Conservation (phyloP, 495 filamentous ascomycete genomes). For the Podospora appendiculata region DNA sequence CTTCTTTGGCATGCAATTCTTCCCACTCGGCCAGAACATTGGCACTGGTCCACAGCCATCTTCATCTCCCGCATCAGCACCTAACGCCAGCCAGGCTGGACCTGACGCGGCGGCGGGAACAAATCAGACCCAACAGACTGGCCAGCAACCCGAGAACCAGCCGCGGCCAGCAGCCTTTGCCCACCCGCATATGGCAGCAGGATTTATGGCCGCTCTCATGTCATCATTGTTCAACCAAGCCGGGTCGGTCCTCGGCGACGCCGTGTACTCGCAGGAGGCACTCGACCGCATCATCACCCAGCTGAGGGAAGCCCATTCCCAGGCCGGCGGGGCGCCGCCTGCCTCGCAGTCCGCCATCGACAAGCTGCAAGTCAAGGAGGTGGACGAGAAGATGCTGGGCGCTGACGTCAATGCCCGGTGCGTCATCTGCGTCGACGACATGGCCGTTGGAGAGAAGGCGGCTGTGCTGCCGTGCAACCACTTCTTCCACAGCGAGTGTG, state of each 20-base stretch:
- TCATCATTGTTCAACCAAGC: constrained; percentile 46
- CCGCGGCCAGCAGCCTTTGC: background rate
- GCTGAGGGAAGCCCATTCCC: constrained; percentile 69
- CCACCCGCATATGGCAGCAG: background rate
- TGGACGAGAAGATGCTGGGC: constrained; percentile 54
- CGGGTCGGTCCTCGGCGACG: constrained; percentile 56
- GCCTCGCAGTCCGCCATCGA: constrained; percentile 67
- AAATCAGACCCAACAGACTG: background rate
- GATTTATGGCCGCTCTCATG: constrained; percentile 19
- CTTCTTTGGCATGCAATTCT: no score
- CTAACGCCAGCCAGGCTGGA: no score
- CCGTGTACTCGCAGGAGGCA: constrained; percentile 80
- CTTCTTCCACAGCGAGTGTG: constrained; percentile 77
- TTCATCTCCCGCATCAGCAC: no score
- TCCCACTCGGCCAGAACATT: no score
- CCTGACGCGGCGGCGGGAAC: no score
- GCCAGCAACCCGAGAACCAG: background rate
- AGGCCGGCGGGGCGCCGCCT: constrained; percentile 69
- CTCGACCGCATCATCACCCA: constrained; percentile 79
- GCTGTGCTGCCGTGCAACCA: constrained; percentile 76
- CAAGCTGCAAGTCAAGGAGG: constrained; percentile 55
- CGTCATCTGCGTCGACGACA: constrained; percentile 85
- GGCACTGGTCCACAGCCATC: no score
- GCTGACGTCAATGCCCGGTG: constrained; percentile 55
- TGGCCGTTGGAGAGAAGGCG: constrained; percentile 63